Evolutionary conservation across 306 rosid species (phyloP).

Genomic region (Trifolium pratense): DNA sequence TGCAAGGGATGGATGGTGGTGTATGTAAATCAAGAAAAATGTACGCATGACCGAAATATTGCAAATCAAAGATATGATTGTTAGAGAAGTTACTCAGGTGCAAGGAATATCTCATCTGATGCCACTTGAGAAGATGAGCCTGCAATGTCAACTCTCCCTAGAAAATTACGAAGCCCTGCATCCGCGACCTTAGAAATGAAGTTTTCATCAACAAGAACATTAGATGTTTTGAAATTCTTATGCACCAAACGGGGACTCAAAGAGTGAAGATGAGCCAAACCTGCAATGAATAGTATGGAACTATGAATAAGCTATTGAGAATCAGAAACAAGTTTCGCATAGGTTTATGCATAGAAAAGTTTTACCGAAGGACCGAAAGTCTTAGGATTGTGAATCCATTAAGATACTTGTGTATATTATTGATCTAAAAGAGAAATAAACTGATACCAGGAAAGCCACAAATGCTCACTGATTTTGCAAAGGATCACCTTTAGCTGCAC

Average conservation of each 20-base stretch:
- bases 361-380: constrained; percentile 42
- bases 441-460: constrained; percentile 96
- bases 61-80: neutral
- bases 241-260: constrained; percentile 82
- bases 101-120: constrained; percentile 68
- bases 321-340: constrained; percentile 43
- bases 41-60: constrained; percentile 22
- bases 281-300: constrained; percentile 48
- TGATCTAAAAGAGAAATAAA: constrained; percentile 75
- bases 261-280: constrained; percentile 85
- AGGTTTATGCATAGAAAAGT: constrained; percentile 30
- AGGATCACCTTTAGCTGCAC: constrained; percentile 99
- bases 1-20: constrained; percentile 51
- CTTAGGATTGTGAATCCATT: constrained; percentile 53
- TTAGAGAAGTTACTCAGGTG: constrained; percentile 73
- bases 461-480: constrained; percentile 99
- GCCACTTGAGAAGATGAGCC: constrained; percentile 76
- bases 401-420: constrained; percentile 46
- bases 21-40: constrained; percentile 10
- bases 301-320: constrained; percentile 40
- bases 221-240: constrained; percentile 84
- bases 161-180: constrained; percentile 66
- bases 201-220: constrained; percentile 88
- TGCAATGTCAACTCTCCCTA: constrained; percentile 67
- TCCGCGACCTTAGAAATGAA: constrained; percentile 91